phyloP scores from a whole-genome alignment of 306 rosid species.

The apple (Malus domestica) region DNA sequence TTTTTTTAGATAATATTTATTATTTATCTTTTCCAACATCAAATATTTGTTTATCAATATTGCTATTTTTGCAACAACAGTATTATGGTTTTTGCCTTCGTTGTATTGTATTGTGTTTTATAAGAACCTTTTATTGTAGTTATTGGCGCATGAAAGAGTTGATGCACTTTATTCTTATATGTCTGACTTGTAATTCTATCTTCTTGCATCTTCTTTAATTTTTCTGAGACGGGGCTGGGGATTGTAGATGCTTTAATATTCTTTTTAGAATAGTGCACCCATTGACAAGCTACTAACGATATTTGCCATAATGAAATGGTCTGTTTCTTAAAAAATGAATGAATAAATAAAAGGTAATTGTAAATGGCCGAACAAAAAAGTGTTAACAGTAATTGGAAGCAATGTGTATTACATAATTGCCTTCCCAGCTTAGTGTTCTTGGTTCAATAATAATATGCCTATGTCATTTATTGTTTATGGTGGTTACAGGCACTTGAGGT shows the following conservation, averaged over 20 bases:
- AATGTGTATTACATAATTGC: not conserved
- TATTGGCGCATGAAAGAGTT: not conserved
- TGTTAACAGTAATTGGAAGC: not conserved
- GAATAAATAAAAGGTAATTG: not conserved
- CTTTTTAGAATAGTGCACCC: not conserved
- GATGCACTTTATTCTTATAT: not conserved
- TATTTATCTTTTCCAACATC: not conserved
- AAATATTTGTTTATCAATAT: not conserved
- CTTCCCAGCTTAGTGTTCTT: not conserved
- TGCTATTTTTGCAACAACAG: not conserved
- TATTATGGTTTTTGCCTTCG: not conserved
- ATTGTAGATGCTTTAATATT: not conserved
- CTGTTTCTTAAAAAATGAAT: too few relatives aligned
- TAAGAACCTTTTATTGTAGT: not conserved
- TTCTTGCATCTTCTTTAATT: not conserved
- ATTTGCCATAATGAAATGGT: not conserved
- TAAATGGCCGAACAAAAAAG: not conserved
- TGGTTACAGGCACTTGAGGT: constrained; percentile 48
- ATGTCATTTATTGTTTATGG: not conserved
- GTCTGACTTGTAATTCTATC: not conserved
- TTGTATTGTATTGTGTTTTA: not conserved
- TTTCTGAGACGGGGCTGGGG: not conserved
- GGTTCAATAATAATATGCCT: not conserved
- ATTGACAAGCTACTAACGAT: not conserved
- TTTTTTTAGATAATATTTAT: too few relatives aligned